Base-by-base conservation (phyloP, 140 eudicot genomes). In the Erigeron philadelphicus region DNA sequence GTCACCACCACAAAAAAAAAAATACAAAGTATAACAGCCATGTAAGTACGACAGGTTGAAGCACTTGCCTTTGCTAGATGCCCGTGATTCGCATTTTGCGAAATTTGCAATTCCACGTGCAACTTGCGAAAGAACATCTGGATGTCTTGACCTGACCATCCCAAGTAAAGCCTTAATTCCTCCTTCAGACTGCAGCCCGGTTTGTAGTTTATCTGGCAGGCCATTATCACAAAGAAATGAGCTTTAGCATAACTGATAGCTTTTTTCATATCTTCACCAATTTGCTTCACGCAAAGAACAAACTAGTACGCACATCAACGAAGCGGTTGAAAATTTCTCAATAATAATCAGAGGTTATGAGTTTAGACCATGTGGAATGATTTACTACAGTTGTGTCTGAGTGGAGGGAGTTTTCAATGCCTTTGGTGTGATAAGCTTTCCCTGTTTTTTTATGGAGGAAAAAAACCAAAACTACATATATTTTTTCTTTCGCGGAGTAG, bases 141-240 rank as follows among this genome's bases (percentile, higher is more conserved):
- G 84, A 66, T 80, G 99, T 56, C 99, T 85, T 48, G 97, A 85
- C 79, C 95, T 80, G 53, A 89, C 99, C 97, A 94, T 94, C 43
- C 95, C 95, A 31, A 94, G 73, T 70, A 94, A 75, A 9, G 99
- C 97, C 80, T 83, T 89, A 35, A 94, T 89, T 62, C 99, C 99
- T 75, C 99, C 99, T 81, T 94, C 99, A 47, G 96, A 83, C 70
- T 90, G 82, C 69, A 94, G 75, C 79, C 90, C 87, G 54, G 64
- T 67, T 75, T 89, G 99, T 61, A 94, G 76, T 81, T 90, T 89
- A 79, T 94, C 99, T 94, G 85, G 38, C 70, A 71, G 42, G 59
- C 56, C 54, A 71, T 55, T 44, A 49, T 13, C 19, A 64, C 69
- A 64, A 42, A 64, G 69, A 44, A 15, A 18, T 44, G 69, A 64